Percentiles rank a stretch among this genome's conserved stretches.
Evolutionary conservation across 495 filamentous ascomycete genomes (phyloP).

Genomic region (Annulohypoxylon stygium): DNA sequence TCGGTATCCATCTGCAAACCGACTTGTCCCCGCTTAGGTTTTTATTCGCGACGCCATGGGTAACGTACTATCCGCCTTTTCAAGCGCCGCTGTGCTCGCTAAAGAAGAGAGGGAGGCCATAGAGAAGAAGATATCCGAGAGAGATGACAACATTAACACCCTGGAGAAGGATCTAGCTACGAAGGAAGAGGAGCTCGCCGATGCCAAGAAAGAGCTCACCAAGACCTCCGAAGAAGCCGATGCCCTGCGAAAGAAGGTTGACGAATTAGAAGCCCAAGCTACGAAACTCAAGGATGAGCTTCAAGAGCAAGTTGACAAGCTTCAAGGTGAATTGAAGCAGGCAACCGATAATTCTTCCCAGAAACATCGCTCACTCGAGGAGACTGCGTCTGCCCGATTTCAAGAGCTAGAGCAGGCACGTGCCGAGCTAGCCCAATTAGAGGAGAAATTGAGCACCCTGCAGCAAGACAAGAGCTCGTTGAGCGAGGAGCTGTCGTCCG

Average conservation of each 20-base stretch:
- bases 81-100: constrained; percentile 39
- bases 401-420: constrained; percentile 40
- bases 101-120: constrained; percentile 54
- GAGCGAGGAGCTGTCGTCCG: constrained; percentile 32
- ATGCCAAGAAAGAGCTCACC: constrained; percentile 52
- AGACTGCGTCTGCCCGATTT: constrained; percentile 26
- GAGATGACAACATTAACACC: constrained; percentile 57
- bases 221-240: constrained; percentile 50
- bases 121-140: constrained; percentile 56
- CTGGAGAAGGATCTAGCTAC: constrained; percentile 60
- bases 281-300: constrained; percentile 29
- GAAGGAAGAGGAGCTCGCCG: constrained; percentile 62
- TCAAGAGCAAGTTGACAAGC: constrained; percentile 36
- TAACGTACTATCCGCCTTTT: constrained; percentile 44
- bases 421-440: constrained; percentile 26
- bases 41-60: constrained; percentile 35
- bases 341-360: constrained; percentile 25
- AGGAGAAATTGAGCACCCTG: constrained; percentile 36
- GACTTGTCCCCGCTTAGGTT: neutral
- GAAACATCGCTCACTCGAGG: constrained; percentile 30
- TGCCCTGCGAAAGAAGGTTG: constrained; percentile 42
- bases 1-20: neutral
- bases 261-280: constrained; percentile 35
- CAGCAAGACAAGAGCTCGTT: constrained; percentile 36
- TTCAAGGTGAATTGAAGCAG: constrained; percentile 36